Evolutionary conservation across 805 yeast species (phyloP).

Genomic region (Isabelozyma gotoi): DNA sequence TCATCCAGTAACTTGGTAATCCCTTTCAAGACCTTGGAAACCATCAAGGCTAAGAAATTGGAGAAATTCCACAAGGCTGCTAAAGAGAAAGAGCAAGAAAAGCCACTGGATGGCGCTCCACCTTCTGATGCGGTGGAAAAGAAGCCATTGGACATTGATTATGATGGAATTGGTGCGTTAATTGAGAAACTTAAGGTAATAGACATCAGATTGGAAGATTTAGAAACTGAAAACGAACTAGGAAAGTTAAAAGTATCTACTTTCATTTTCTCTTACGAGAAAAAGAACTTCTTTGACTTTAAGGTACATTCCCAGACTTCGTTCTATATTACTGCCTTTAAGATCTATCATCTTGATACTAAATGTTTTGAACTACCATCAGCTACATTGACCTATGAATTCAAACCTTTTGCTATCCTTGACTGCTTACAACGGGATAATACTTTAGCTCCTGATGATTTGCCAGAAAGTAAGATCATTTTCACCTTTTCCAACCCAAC

Average conservation of each 20-base stretch:
- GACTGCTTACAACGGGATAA: neutral
- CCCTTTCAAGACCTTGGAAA: neutral
- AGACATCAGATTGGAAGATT: conserved; percentile 33
- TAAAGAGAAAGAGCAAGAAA: conserved; percentile 7
- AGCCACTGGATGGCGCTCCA: conserved; percentile 1
- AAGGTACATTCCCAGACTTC: conserved; percentile 10
- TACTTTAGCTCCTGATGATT: conserved; percentile 1
- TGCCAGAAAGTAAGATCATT: conserved; percentile 6
- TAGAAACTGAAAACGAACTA: conserved; percentile 8
- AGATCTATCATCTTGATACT: conserved; percentile 25
- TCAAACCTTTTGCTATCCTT: conserved; percentile 15
- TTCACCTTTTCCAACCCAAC: conserved; percentile 34
- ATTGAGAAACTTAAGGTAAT: conserved; percentile 9
- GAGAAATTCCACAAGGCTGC: neutral
- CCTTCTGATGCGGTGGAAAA: neutral
- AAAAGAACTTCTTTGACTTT: neutral
- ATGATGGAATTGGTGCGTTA: neutral
- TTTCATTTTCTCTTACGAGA: neutral
- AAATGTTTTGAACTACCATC: conserved; percentile 37
- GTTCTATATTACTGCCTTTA: conserved; percentile 27
- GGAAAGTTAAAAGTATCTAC: neutral
- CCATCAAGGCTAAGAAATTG: neutral
- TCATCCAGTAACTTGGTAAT: neutral
- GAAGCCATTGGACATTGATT: neutral
- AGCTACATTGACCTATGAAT: conserved; percentile 22